Base-by-base conservation (phyloP, 176 grass and related monocot genomes). In the Aegilops longissima region DNA sequence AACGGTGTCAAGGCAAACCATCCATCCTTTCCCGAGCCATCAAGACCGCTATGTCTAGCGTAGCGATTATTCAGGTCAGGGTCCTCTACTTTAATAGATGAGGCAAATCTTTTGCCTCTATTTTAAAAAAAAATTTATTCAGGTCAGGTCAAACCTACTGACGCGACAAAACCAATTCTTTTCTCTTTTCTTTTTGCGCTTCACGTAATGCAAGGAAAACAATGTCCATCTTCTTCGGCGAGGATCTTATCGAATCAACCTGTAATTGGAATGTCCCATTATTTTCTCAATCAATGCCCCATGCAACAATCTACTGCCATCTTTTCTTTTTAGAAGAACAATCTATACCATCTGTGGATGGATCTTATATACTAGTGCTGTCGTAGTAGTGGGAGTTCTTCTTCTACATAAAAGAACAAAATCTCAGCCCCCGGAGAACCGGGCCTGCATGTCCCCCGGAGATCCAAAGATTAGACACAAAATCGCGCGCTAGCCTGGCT, bases 401-500 rank as follows among this genome's bases (percentile, higher is more conserved):
- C 34, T 35, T 6, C 34, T 35, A 5, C 34, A 21, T 11, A 73
- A 73, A 73, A 47, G 71, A 74, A 59, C 21, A 69, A 86, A 30
- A 39, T 47, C 5, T 42, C 18, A 17, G 6, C 34, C 6, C 23
- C 87, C 87, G 68, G 78, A 90, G 36, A 77, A 86, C 83, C 77
- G 68, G 88, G 83, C 49, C 33, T 24, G 82, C 83, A 76, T 89
- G 88, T 85, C 80, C 77, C 70, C 88, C 70, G 83, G 88, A 68
- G 14, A 38, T 90, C 6, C 24, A 59, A 64, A 13, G 73, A 76
- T 10, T 17, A 16, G 39, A 74, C 72, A 29, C 23, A 2, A 75
- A 75, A 29, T 74, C 72, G 51, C 6, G 47, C 23, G 71, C 11
- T 72, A 61, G 42, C 3, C 5, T 27, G 16, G 51, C 56, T 49